Conservation (phyloP, 1,139 yeast genomes). For the Casaregolazyma lundiana region DNA sequence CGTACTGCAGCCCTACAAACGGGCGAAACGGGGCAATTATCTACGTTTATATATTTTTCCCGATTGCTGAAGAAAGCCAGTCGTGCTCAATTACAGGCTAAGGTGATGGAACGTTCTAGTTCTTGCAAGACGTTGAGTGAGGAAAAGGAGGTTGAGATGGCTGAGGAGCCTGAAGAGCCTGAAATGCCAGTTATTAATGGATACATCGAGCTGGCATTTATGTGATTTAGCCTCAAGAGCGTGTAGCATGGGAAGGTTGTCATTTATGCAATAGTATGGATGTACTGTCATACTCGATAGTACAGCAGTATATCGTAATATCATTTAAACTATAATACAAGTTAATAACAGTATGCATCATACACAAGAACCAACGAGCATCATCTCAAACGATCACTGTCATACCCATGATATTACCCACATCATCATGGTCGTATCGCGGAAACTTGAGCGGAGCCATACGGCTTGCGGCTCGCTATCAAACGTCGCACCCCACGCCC, state of each 20-base stretch:
- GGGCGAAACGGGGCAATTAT: background rate
- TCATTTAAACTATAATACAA: too few relatives aligned
- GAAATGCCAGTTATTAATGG: constrained; percentile 1
- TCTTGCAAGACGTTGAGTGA: constrained; percentile 7
- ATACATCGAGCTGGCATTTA: constrained; percentile 6
- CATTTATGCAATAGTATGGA: too few relatives aligned
- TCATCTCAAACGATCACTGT: too few relatives aligned
- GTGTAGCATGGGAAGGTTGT: background rate
- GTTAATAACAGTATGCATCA: too few relatives aligned
- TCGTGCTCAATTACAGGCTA: background rate
- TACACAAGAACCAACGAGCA: too few relatives aligned
- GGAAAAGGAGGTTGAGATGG: background rate
- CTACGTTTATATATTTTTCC: constrained; percentile 7
- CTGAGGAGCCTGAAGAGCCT: background rate
- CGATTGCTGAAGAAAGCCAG: background rate
- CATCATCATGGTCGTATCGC: background rate
- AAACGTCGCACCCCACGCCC: background rate
- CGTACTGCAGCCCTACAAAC: background rate
- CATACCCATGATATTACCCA: too few relatives aligned
- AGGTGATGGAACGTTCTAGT: constrained; percentile 5
- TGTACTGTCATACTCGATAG: too few relatives aligned
- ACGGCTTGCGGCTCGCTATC: background rate
- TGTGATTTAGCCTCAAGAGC: constrained; percentile 1
- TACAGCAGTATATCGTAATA: background rate
- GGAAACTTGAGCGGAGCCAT: background rate